Conservation (phyloP, 371 early-diverging fungal genomes). For the Astathelohania contejeani region DNA sequence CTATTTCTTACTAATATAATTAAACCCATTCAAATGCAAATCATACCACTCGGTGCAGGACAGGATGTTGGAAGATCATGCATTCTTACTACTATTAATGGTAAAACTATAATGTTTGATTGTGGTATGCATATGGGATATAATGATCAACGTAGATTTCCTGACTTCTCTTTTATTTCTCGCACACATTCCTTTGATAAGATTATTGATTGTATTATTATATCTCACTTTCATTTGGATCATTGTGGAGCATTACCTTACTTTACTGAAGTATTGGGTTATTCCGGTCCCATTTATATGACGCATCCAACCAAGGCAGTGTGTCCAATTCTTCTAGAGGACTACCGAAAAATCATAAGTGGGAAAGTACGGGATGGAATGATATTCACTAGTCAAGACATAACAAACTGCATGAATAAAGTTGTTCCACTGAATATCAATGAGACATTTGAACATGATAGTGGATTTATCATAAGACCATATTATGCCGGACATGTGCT, state of each 20-base stretch:
- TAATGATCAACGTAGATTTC: slow-evolving; percentile 77
- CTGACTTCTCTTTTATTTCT: slow-evolving; percentile 79
- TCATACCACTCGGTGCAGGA: slow-evolving; percentile 55
- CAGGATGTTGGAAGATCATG: slow-evolving; percentile 82
- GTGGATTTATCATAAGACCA: slow-evolving; percentile 56
- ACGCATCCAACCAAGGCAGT: slow-evolving; percentile 83
- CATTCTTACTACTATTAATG: slow-evolving; percentile 66
- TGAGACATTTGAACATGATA: slow-evolving; percentile 47
- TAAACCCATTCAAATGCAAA: no score
- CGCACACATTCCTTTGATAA: slow-evolving; percentile 64
- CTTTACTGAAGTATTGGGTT: slow-evolving; percentile 79
- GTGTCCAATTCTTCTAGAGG: slow-evolving; percentile 71
- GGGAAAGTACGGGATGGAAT: slow-evolving; percentile 57
- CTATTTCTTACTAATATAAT: not conserved
- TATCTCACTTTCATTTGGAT: slow-evolving; percentile 85
- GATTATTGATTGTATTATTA: slow-evolving; percentile 69
- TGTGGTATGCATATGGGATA: slow-evolving; percentile 94
- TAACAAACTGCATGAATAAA: slow-evolving; percentile 69
- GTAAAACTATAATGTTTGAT: slow-evolving; percentile 81
- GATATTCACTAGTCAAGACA: slow-evolving; percentile 54
- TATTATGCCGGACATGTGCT: slow-evolving; percentile 92
- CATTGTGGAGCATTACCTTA: slow-evolving; percentile 85
- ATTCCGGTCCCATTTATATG: slow-evolving; percentile 82
- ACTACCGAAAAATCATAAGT: slow-evolving; percentile 64
- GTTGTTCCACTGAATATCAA: slow-evolving; percentile 66